Evolutionary conservation across 1,139 yeast genomes (phyloP), one percentile per base, ranked within the genome.

Genomic region (Zygosaccharomyces sapae): DNA sequence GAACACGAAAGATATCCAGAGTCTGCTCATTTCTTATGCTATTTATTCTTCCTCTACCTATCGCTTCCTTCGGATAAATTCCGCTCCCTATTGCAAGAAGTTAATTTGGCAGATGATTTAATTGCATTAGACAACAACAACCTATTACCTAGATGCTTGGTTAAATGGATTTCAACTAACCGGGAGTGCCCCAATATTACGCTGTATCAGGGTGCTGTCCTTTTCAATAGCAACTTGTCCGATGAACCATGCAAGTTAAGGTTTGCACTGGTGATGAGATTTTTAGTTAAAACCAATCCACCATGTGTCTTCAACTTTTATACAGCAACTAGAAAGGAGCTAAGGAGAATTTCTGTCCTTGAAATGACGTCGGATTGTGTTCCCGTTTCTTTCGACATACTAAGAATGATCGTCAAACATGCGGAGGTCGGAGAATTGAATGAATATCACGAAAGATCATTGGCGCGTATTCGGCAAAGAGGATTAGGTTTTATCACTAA

Each of bases 31-130:
- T 61, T 71, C 52, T 48, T 68, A 54, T 57, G 76, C 58, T 84
- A 79, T 58, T 65, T 85, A 50, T 73, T 80, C 41, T 74, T 84
- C 56, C 63, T 83, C 10, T 85, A 72, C 62, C 57, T 77, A 8
- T 69, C 84, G 25, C 69, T 78, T 38, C 65, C 76, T 16, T 73
- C 77, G 10, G 77, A 76, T 30, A 80, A 79, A 13, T 73, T 84
- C 51, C 63, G 64, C 5, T 70, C 70, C 30, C 67, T 71, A 34
- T 55, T 83, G 48, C 67, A 70, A 45, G 75, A 75, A 8, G 72
- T 79, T 37, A 80, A 76, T 1, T 65, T 78, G 37, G 71, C 70
- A 31, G 66, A 62, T 3, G 71, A 66, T 8, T 53, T 62, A 37
- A 43, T 64, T 2, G 42, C 33, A 3, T 51, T 75, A 22, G 69